phyloP scores from a whole-genome alignment of 441 rosid species.

The Pelargonium hybrid region DNA sequence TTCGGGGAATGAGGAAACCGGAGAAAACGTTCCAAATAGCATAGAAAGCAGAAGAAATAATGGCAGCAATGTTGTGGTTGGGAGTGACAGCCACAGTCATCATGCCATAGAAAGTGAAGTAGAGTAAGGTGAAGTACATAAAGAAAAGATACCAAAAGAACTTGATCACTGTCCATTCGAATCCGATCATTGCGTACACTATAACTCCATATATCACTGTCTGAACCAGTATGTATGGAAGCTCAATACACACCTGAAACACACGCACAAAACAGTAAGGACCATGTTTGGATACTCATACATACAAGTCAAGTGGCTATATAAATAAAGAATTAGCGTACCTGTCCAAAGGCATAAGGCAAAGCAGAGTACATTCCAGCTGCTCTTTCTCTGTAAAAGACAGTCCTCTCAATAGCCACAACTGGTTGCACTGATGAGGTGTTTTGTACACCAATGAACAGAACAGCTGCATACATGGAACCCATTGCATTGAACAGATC shows the following conservation, averaged over 20 bases:
- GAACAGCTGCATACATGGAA: conserved; percentile 55
- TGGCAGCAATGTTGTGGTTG: conserved; percentile 3
- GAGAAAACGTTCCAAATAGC: not conserved
- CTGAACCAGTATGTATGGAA: not conserved
- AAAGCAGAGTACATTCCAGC: conserved; percentile 83
- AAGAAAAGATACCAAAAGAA: not conserved
- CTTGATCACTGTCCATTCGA: not conserved
- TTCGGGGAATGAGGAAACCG: not conserved
- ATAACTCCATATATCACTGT: not conserved
- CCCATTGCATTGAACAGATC: conserved; percentile 61
- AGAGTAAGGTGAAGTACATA: conserved; percentile 5
- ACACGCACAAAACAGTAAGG: too few species aligned
- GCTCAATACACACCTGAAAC: not conserved
- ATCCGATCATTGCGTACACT: not conserved
- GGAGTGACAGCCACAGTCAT: conserved; percentile 1
- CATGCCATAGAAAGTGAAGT: conserved; percentile 6
- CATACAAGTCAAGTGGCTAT: too few species aligned
- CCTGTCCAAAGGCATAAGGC: conserved; percentile 66
- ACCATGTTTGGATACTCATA: too few species aligned
- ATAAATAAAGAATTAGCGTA: too few species aligned
- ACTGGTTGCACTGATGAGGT: conserved; percentile 47
- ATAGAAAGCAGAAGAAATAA: not conserved
- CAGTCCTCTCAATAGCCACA: conserved; percentile 48
- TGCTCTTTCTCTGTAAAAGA: conserved; percentile 62
- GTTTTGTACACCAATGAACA: conserved; percentile 61